Conservation (phyloP, 2,329 filamentous ascomycete genomes). For the Cryoendolithus antarcticus region DNA sequence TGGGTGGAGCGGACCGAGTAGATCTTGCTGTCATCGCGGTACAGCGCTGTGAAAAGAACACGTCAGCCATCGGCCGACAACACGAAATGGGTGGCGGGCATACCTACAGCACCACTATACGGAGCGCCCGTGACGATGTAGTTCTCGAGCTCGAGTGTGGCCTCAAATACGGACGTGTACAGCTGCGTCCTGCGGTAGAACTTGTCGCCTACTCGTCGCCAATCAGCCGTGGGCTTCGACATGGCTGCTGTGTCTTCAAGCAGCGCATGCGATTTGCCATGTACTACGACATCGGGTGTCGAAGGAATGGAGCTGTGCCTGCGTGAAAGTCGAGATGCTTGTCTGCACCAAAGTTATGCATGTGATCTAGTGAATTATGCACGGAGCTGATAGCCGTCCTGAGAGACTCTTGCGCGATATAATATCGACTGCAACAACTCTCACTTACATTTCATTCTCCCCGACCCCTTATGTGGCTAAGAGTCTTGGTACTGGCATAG, state of each 20-base stretch:
- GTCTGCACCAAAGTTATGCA: too few species aligned
- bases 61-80: conserved; percentile 11
- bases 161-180: conserved; percentile 86
- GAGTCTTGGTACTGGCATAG: too few species aligned
- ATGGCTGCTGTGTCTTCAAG: conserved; percentile 12
- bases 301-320: too few species aligned
- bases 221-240: conserved; percentile 67
- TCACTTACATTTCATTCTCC: too few species aligned
- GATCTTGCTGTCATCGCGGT: conserved; percentile 77
- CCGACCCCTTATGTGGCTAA: too few species aligned
- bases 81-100: conserved; percentile 10
- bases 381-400: too few species aligned
- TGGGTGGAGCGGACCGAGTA: conserved; percentile 63
- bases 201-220: conserved; percentile 83
- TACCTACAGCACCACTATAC: conserved; percentile 88
- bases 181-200: conserved; percentile 94
- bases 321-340: too few species aligned
- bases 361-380: too few species aligned
- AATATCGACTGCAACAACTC: too few species aligned
- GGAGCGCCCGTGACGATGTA: conserved; percentile 85
- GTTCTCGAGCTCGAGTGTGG: conserved; percentile 88
- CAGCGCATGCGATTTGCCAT: not conserved
- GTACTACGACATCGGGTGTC: too few species aligned
- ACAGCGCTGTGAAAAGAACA: conserved; percentile 50
- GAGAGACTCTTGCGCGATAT: too few species aligned